Base-by-base conservation (phyloP, 305 asterid species). In the Lippia alba region DNA sequence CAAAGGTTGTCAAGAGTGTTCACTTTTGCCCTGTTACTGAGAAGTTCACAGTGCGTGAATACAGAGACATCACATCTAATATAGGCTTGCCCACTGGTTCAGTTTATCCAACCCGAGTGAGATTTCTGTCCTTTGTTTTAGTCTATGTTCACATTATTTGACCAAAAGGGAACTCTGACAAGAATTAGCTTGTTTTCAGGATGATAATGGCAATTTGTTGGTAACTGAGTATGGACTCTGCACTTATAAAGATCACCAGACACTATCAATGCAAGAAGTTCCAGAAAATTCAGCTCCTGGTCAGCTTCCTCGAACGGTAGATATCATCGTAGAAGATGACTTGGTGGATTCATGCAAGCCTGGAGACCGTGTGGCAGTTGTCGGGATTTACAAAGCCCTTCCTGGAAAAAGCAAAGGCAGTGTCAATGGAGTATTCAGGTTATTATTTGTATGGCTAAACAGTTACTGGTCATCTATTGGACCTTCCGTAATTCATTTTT, bases 221-320 rank as follows among this genome's bases (percentile, higher is more conserved):
- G 97, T 94, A 53, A 94, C 97, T n/a, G 97, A 94, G 81, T 94
- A 75, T 66, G 97, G 99, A 30, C 77, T 94, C 67, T 91, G 97
- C 79, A 82, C 82, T 64, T 90, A 94, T 63, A 94, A 91, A 81
- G 99, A 94, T 78, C 97, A 94, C 83, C 99, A 94, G 76, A 83
- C 97, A 34, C 53, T 94, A 56, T 90, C 99, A 49, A 85, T 94
- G 97, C 99, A 91, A 87, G 98, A 91, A 79, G 96, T 91, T 58
- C 99, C 99, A 4, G 99, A 94, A 75, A 94, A 94, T 77, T 85
- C 98, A 55, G 97, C 98, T 81, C 99, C 98, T 60, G 98, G 99
- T 71, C 99, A 94, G 71, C 98, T 94, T 72, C 97, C 98, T 67
- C 78, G 98, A 74, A 88, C 98, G 5, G 97, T 94, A 57, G 98